These are phyloP conservation scores for Tuber umbilicatum DNA, from an alignment of 495 filamentous ascomycete species.

Conservation along the genomic window DNA sequence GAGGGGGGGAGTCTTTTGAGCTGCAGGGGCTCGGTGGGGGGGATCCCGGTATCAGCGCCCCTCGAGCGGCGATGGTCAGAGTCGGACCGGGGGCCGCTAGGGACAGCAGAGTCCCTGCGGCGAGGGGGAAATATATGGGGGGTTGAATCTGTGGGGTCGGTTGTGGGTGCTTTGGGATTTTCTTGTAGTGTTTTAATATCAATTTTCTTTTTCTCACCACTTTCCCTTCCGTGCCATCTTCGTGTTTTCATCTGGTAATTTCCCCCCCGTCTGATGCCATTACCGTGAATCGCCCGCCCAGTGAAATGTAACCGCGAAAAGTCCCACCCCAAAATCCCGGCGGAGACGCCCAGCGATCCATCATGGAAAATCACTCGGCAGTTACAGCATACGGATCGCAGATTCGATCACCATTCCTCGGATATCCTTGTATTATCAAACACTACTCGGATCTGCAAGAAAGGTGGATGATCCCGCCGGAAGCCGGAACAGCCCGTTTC, in stretches of 20 bases:
- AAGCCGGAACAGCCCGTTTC: no score
- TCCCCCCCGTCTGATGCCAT: background rate
- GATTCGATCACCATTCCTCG: background rate
- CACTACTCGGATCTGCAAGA: background rate
- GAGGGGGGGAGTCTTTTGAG: background rate
- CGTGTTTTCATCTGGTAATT: background rate
- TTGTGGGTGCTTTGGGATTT: background rate
- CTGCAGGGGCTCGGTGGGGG: background rate
- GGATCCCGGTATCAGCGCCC: background rate
- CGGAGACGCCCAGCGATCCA: background rate
- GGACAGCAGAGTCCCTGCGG: no score
- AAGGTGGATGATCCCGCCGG: no score
- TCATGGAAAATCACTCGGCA: background rate
- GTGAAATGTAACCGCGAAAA: background rate
- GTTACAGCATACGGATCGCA: background rate
- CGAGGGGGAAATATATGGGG: background rate
- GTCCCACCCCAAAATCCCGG: background rate
- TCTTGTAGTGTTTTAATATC: background rate
- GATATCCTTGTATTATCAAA: background rate
- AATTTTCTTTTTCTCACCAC: background rate
- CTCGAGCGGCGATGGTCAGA: background rate
- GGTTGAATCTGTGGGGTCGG: background rate
- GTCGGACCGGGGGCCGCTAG: no score
- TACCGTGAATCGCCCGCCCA: background rate
- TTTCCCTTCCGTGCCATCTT: background rate